phyloP scores from a whole-genome alignment of 495 filamentous ascomycete genomes.

The Lophiostoma macrostomum region DNA sequence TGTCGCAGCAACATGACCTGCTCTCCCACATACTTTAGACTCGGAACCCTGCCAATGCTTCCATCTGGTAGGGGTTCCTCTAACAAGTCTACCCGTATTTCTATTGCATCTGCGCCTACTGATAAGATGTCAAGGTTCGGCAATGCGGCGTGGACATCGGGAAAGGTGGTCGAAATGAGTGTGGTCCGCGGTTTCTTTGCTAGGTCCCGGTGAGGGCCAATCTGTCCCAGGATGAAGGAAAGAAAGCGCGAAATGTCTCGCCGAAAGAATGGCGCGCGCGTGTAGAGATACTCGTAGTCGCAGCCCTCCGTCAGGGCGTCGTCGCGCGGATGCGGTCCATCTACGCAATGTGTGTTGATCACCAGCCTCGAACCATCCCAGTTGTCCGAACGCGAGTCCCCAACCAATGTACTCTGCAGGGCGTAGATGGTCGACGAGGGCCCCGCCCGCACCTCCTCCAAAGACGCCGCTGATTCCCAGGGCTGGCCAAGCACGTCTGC shows the following conservation, averaged over 20 bases:
- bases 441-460: slow-evolving; percentile 28
- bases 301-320: slow-evolving; percentile 59
- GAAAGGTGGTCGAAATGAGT: slow-evolving; percentile 82
- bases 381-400: slow-evolving; percentile 20
- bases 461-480: slow-evolving; percentile 25
- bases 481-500: slow-evolving; percentile 43
- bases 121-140: slow-evolving; percentile 82
- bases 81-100: slow-evolving; percentile 76
- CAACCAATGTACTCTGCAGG: slow-evolving; percentile 20
- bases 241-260: slow-evolving; percentile 73
- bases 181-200: slow-evolving; percentile 73
- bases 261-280: slow-evolving; percentile 65
- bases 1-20: slow-evolving; percentile 79
- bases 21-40: slow-evolving; percentile 77
- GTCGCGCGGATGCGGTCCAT: slow-evolving; percentile 64
- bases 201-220: slow-evolving; percentile 68
- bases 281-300: slow-evolving; percentile 82
- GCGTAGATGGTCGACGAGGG: slow-evolving; percentile 33
- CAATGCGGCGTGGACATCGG: slow-evolving; percentile 76
- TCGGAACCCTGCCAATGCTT: slow-evolving; percentile 59
- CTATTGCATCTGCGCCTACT: slow-evolving; percentile 78
- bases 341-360: slow-evolving; percentile 73
- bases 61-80: slow-evolving; percentile 65
- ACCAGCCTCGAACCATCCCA: slow-evolving; percentile 37
- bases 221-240: slow-evolving; percentile 72